Percentiles rank a stretch among this genome's conserved stretches.
Conservation (phyloP, 495 filamentous ascomycete genomes). For the Cercophora sp. region DNA sequence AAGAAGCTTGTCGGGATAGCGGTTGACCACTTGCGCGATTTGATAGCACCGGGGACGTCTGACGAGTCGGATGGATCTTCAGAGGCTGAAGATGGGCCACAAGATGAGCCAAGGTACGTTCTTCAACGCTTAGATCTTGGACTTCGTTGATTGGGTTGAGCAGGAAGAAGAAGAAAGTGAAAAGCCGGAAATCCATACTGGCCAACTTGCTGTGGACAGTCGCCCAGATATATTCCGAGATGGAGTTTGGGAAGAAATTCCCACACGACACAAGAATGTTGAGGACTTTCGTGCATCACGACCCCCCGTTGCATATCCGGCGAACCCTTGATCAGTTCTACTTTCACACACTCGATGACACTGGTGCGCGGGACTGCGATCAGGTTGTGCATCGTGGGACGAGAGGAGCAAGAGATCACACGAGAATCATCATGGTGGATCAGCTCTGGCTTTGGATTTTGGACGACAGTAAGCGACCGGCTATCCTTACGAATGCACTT, state of each 20-base stretch:
- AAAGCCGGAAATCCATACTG: background rate
- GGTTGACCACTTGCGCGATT: no score
- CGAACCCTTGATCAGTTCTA: conserved; percentile 2
- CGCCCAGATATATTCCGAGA: background rate
- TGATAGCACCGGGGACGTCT: no score
- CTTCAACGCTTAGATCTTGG: background rate
- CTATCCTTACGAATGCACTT: background rate
- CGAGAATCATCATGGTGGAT: conserved; percentile 3
- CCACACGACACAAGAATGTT: background rate
- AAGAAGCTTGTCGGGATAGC: background rate
- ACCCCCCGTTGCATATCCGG: background rate
- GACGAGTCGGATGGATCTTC: no score
- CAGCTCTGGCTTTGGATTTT: conserved; percentile 2
- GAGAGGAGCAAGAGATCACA: background rate
- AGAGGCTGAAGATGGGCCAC: no score
- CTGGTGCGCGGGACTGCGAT: background rate
- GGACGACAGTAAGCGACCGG: background rate
- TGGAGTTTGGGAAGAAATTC: background rate
- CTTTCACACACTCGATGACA: conserved; percentile 1
- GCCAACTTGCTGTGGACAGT: background rate
- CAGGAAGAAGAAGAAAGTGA: background rate
- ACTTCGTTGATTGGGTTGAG: background rate
- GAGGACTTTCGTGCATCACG: background rate
- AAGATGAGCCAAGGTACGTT: no score
- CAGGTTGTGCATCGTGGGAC: background rate